Evolutionary conservation across 192 early-diverging fungal genomes (phyloP).

Genomic region (Coemansia sp.): DNA sequence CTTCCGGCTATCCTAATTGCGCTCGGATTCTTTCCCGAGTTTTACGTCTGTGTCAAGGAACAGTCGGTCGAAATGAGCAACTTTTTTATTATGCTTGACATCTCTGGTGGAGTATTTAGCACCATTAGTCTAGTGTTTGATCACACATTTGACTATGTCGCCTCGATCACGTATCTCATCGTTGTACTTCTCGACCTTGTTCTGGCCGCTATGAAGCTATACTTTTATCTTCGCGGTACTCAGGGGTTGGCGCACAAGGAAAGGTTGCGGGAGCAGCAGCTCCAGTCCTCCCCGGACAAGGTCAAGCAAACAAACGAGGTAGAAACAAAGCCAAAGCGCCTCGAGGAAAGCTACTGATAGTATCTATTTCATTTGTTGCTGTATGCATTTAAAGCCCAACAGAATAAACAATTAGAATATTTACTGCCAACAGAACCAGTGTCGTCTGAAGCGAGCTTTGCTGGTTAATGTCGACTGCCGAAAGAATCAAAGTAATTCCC

Average conservation of each 20-base stretch:
- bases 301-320: not conserved
- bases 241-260: constrained; percentile 16
- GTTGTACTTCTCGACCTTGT: constrained; percentile 46
- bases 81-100: constrained; percentile 44
- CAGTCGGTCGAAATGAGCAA: constrained; percentile 50
- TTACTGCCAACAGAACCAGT: not conserved
- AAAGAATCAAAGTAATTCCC: constrained; percentile 30
- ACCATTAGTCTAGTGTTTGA: constrained; percentile 49
- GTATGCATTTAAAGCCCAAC: not conserved
- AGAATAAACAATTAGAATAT: not conserved
- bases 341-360: no score
- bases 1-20: constrained; percentile 48
- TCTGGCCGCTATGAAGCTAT: constrained; percentile 42
- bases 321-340: no score
- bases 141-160: constrained; percentile 48
- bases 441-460: no score
- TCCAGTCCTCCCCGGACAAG: not conserved
- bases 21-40: constrained; percentile 47
- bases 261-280: not conserved
- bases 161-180: constrained; percentile 48
- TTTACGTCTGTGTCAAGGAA: constrained; percentile 47
- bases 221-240: constrained; percentile 28
- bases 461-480: constrained; percentile 12
- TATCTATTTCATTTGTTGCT: not conserved
- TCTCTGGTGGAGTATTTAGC: constrained; percentile 41